Base-by-base conservation (phyloP, 75 land plant genomes). In the Picea glauca region DNA sequence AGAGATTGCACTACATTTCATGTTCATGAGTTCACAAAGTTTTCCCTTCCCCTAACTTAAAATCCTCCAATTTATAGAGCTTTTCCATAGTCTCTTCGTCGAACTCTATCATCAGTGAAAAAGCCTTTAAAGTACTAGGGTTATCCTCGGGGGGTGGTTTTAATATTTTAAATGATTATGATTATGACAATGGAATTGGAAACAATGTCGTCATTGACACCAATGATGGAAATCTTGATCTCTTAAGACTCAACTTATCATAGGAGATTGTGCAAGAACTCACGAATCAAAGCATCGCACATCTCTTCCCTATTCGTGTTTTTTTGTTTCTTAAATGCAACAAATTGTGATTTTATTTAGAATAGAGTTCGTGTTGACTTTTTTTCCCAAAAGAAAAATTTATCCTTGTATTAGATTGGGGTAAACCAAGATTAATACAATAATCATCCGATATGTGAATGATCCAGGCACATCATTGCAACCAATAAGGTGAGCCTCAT, bases 251-350 rank as follows among this genome's bases (percentile, higher is more conserved):
- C 11, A 92, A 85, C 13, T 78, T 96, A 70, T 89, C 89, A 7
- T 50, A 65, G 50, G 76, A 75, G 46, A 87, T 96, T 18, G 93
- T 91, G 1, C 86, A 88, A 5, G 46, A 92, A 2, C 90, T 96
- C 23, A 74, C 79, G 50, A 89, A 88, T 59, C 85, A 95, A 3
- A 98, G 93, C 23, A 96, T 96, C 77, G 88, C 88, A 12, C 85
- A 88, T 26, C 88, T 96, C 33, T 96, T 96, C 75, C 99, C 99
- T n/a, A 96, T 94, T 81, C 99, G 94, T 88, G 99, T 92, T 58
- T 20, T 11, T 46, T 59, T 60, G n/a, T 21, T 21, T 17, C 13
- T 64, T 54, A n/a, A 50, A 73, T 13, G 18, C 60, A 9, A 9
- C 60, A 58, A 14, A 9, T 14, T 14, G 14, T 58, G 60, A 9